Evolutionary conservation across 805 yeast genomes (phyloP).

Genomic region (Pichia kluyveri): DNA sequence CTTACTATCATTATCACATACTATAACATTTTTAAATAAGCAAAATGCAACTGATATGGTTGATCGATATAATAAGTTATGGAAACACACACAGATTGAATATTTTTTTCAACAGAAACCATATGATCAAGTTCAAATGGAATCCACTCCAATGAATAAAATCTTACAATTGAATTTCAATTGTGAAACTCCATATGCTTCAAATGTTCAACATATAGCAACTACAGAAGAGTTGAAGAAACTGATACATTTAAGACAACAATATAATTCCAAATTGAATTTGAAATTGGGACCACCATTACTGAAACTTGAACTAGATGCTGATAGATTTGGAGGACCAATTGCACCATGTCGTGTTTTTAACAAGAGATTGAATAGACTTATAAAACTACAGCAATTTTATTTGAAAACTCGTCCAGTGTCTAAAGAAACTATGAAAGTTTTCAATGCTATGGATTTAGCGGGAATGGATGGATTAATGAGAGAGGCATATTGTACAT

Average conservation of each 20-base stretch:
- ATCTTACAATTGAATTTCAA: background rate
- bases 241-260: constrained; percentile 6
- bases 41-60: background rate
- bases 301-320: constrained; percentile 8
- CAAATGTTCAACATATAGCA: background rate
- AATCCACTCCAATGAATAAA: background rate
- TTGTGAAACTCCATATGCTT: background rate
- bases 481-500: constrained; percentile 12
- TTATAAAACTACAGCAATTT: constrained; percentile 11
- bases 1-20: background rate
- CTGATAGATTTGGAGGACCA: constrained; percentile 19
- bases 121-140: background rate
- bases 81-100: background rate
- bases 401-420: constrained; percentile 14
- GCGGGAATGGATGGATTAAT: background rate
- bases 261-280: constrained; percentile 9
- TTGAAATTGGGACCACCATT: constrained; percentile 11
- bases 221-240: background rate
- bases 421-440: constrained; percentile 10
- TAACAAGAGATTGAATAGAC: constrained; percentile 12
- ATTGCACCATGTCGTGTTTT: constrained; percentile 10
- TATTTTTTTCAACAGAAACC: background rate
- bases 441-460: constrained; percentile 9
- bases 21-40: background rate
- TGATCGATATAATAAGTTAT: background rate